Evolutionary conservation across 2,329 filamentous ascomycete species (phyloP).

Genomic region (Penicillium glabrum): DNA sequence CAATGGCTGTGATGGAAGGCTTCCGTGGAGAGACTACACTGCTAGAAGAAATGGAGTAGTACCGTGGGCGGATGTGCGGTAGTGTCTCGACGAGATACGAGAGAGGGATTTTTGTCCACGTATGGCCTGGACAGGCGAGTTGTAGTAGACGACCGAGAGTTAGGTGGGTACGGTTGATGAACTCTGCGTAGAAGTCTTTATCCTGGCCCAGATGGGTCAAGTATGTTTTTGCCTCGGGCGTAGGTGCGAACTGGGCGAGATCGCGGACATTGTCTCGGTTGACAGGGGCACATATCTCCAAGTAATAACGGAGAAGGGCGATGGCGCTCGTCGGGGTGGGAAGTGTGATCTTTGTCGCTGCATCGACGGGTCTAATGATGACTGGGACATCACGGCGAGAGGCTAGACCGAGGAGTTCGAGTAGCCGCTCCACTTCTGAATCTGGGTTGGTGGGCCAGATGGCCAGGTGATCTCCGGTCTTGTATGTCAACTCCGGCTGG

Average conservation of each 20-base stretch:
- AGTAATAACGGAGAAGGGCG: slow-evolving; percentile 81
- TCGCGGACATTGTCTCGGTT: slow-evolving; percentile 85
- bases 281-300: slow-evolving; percentile 89
- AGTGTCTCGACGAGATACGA: slow-evolving; percentile 85
- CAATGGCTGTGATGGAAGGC: slow-evolving; percentile 78
- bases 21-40: slow-evolving; percentile 48
- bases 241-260: slow-evolving; percentile 79
- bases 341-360: slow-evolving; percentile 78
- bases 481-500: slow-evolving; percentile 77
- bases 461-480: slow-evolving; percentile 89
- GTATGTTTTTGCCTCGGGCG: slow-evolving; percentile 73
- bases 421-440: slow-evolving; percentile 77
- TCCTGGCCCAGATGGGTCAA: slow-evolving; percentile 79
- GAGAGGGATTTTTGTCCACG: slow-evolving; percentile 79
- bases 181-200: slow-evolving; percentile 81
- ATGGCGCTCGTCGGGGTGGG: slow-evolving; percentile 88
- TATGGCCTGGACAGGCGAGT: slow-evolving; percentile 64
- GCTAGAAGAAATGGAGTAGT: slow-evolving; percentile 89
- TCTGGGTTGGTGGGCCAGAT: slow-evolving; percentile 90
- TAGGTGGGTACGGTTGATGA: slow-evolving; percentile 71
- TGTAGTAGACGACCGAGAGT: slow-evolving; percentile 56
- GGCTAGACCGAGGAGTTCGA: slow-evolving; percentile 68
- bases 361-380: slow-evolving; percentile 59
- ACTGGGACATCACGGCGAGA: slow-evolving; percentile 34
- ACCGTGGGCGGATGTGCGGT: slow-evolving; percentile 84